Base-by-base conservation (phyloP, 176 grass and related monocot species). In the Carex cristatella region DNA sequence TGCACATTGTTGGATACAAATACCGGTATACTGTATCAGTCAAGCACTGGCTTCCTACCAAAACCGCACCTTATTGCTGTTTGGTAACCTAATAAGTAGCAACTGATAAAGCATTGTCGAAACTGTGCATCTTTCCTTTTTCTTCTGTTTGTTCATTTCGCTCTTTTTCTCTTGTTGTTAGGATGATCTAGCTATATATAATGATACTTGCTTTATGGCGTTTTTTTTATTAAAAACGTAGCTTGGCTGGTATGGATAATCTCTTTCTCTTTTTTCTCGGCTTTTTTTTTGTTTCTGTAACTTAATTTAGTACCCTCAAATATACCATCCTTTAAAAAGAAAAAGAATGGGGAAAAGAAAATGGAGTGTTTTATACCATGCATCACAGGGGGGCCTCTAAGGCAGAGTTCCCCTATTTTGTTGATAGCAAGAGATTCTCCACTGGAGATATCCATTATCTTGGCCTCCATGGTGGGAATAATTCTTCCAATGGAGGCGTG, bases 401-500 rank as follows among this genome's bases (percentile, higher is more conserved):
- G 13, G 65, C 82, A 92, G 28, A 92, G 83, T 75, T 92, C 90
- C 11, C 90, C 90, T 42, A 55, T 28, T 10, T 71, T 74, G 31
- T 76, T 49, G 1, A 85, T 85, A 10, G 81, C 82, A 56, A 87
- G 87, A 23, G 82, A 13, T 54, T 87, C 57, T 2, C 76, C 81
- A 31, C 60, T 89, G 4, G 61, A n/a, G 27, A 86, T 62, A 62
- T 92, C 90, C 5, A 89, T 16, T 65, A 92, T 73, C 68, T 79
- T 92, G 19, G 90, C 87, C 82, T 86, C 85, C 61, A 63, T 37
- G 4, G 37, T 83, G 5, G 85, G 87, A 2, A 87, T 78, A 12
- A 92, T 61, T 56, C 85, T 69, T 74, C 90, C 90, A 54, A 92
- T 87, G 82, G 74, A 87, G 42, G 11, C 30, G 16, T 86, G 72